Evolutionary conservation across 495 filamentous ascomycete species (phyloP), one percentile per base, ranked within the genome.

Genomic region (Penicillium alfredii): DNA sequence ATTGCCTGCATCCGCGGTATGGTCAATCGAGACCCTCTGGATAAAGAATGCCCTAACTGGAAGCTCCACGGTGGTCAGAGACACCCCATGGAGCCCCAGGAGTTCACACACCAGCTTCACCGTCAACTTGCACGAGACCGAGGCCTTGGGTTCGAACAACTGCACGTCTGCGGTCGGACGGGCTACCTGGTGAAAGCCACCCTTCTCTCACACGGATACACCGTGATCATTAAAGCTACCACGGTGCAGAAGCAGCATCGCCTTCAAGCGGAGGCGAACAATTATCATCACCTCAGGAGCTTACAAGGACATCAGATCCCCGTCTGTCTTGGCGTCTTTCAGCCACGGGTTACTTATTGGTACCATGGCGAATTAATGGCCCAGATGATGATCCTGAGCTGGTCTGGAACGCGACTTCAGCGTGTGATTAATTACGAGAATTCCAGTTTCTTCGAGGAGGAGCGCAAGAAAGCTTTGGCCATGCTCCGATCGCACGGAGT

Each of bases 291-390:
- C 12, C 49, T 69, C 4, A 28, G 16, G 3, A 6, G 44, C 35
- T 24, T 68, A 16, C 58, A 70, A 33, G 66, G 65, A 34, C 38
- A 40, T 11, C 16, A 54, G 25, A 40, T 64, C 17, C 66, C 65
- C 6, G 53, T 69, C 8, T 64, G 44, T 27, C 53, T 69, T 31
- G 66, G 63, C 15, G 40, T 30, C 20, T 40, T 61, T 26, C 40
- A 57, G 38, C 40, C 35, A 29, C 24, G 25, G 6, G 11, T 31
- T 16, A 1, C 35, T 4, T 39, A 31, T 31, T 39, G 27, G 27
- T 25, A 35, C 18, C 18, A 33, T 33, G 18, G 30, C n/a, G n/a
- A n/a, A n/a, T n/a, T n/a, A n/a, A n/a, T n/a, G n/a, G n/a, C n/a
- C n/a, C n/a, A n/a, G n/a, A n/a, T n/a, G n/a, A n/a, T n/a, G n/a